Evolutionary conservation across 2,329 filamentous ascomycete genomes (phyloP), one percentile per base, ranked within the genome.

Genomic region (Aspergillus sp.): DNA sequence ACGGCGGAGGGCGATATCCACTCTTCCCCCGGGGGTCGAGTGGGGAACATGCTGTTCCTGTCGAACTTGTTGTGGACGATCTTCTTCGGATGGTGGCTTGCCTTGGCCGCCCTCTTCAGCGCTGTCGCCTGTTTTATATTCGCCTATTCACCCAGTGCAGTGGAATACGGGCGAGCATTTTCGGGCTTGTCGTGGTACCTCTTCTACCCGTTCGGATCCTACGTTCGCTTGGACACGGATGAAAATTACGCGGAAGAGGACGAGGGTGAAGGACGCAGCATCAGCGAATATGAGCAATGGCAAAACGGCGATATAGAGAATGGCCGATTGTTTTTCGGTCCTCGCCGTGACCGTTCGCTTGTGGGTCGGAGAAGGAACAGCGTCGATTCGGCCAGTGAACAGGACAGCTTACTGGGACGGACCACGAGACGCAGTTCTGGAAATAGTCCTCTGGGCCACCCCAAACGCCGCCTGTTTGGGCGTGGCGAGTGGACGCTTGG

Each of bases 281-380:
- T 99, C 66, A 95, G 90, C 64, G 94, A 99, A 75, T 99, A 99
- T 68, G 94, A 99, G 71, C 91, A 96, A 73, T 99, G 94, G 94
- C 94, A 99, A 75, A 96, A 86, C 67, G 94, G 94, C 47, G 94
- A 99, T 66, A 82, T 99, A 32, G 94, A 99, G 72, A 91, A 97
- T 69, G 94, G 94, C 3, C 84, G 93, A 32, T 82, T 99, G 2
- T 97, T 99, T 77, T 99, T 99, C 69, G 95, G 94, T 0, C 94
- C 94, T 3, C 84, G 75, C 24, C 75, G 83, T 54, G 86, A 81
- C 61, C 84, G 89, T 49, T 95, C 91, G 6, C 85, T 97, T 47
- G 79, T 96, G 40, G 94, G 93, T 19, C 86, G 90, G 43, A 89
- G 91, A 55, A 84, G 94, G 65, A 86, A 90, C 65, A 96, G 93